Conservation (phyloP, 371 early-diverging fungal genomes). For the Haplosporangium sp. region DNA sequence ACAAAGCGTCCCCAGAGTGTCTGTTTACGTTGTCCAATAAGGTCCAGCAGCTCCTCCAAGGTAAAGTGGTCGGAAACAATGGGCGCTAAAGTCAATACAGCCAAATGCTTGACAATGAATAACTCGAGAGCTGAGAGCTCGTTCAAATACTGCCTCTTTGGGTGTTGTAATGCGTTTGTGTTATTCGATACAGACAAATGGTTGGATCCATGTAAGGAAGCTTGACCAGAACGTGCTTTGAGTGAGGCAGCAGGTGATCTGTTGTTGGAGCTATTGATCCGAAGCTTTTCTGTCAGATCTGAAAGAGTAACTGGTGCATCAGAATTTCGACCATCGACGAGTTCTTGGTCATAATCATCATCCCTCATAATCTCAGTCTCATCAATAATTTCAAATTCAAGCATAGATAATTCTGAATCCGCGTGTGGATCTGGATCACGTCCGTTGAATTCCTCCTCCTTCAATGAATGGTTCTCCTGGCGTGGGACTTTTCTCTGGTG, state of each 20-base stretch:
- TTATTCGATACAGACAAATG: slow-evolving; percentile 2
- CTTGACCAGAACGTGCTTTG: slow-evolving; percentile 18
- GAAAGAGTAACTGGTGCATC: slow-evolving; percentile 34
- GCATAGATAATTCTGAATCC: slow-evolving; percentile 21
- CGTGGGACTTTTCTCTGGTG: slow-evolving; percentile 47
- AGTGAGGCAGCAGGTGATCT: slow-evolving; percentile 23
- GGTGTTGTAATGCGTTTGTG: slow-evolving; percentile 19
- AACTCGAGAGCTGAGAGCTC: slow-evolving; percentile 88
- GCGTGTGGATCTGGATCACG: neutral
- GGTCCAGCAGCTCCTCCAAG: slow-evolving; percentile 76
- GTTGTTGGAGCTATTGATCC: slow-evolving; percentile 14
- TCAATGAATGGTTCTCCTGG: neutral
- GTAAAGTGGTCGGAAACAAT: slow-evolving; percentile 74
- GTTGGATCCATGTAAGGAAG: slow-evolving; percentile 28
- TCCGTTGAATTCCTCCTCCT: neutral
- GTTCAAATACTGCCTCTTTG: slow-evolving; percentile 74
- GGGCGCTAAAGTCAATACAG: slow-evolving; percentile 81
- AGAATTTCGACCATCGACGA: slow-evolving; percentile 7
- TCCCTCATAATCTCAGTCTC: slow-evolving; percentile 32
- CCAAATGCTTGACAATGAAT: slow-evolving; percentile 88
- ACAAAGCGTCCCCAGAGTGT: slow-evolving; percentile 83
- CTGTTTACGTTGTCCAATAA: slow-evolving; percentile 78
- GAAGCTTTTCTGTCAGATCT: slow-evolving; percentile 35
- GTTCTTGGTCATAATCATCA: slow-evolving; percentile 29
- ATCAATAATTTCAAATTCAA: slow-evolving; percentile 54